Conservation (phyloP, 176 grass and related monocot species). For the Oryza officinalis region DNA sequence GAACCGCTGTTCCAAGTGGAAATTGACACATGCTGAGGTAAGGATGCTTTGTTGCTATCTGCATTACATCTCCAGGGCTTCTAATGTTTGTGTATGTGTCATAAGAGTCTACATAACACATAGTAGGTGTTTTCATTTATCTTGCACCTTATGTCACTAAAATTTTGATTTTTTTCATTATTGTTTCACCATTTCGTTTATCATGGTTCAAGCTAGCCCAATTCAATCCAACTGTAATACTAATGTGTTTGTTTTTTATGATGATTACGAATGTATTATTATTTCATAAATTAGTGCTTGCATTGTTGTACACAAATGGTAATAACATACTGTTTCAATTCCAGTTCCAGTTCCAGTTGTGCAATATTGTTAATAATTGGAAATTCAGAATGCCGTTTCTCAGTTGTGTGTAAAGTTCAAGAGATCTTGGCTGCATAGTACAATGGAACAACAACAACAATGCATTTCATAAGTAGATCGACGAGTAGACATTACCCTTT, state of each 20-base stretch:
- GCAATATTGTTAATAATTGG: background rate
- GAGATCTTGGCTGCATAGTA: background rate
- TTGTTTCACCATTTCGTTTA: background rate
- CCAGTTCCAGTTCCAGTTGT: background rate
- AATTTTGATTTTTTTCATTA: background rate
- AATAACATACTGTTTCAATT: background rate
- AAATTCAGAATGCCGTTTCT: background rate
- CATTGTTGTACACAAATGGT: background rate
- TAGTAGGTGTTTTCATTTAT: background rate
- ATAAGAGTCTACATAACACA: background rate
- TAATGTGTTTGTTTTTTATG: background rate
- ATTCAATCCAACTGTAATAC: background rate
- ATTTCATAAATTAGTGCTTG: background rate
- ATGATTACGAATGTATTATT: background rate
- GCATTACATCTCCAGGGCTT: background rate
- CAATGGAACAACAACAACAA: background rate
- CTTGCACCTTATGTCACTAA: background rate
- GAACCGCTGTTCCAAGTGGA: slow-evolving; percentile 55
- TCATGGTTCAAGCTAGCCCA: background rate
- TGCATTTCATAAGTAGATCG: background rate
- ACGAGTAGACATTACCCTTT: background rate
- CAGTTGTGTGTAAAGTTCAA: background rate
- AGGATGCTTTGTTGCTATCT: background rate
- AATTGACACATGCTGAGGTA: slow-evolving; percentile 85
- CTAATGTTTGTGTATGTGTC: background rate